Base-by-base conservation (phyloP, 495 filamentous ascomycete species). In the Hypoxylon lenormandii region DNA sequence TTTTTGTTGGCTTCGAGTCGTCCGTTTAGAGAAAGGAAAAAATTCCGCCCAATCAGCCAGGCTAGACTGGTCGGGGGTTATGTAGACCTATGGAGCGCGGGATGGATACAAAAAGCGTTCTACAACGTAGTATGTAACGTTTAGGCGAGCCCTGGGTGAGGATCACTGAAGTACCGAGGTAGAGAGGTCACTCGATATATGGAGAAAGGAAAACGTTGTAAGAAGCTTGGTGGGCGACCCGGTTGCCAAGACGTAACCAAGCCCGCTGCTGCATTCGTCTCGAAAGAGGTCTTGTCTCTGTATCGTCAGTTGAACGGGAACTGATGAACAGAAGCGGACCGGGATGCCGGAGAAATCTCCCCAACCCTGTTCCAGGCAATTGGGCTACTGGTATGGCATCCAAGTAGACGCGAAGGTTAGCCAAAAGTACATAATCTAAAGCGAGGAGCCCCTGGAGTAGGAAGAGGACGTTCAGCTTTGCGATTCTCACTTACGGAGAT, bases 121-220 rank as follows among this genome's bases (percentile, higher is more conserved):
- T 66, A 71, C 68, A 62, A 71, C 62, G 68, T 71, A 63, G 68
- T 66, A 71, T 71, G 62, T 63, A 71, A 71, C 68, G 62, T 71
- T 71, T 53, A 60, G 68, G 58, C 62, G 63, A 48, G 51, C 58
- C 46, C 49, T 33, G 30, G 61, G 47, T 49, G 62, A 66, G 68
- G 52, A 63, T 66, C 62, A 53, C 45, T 45, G 51, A 63, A 62
- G 68, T 66, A 71, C 68, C 68, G 68, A 71, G 58, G 62, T 58
- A 58, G 22, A 58, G 22, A 19, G 49, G 45, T 59, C 51, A 21
- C 22, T 63, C 18, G 52, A 66, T 62, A 50, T 71, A 71, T 63
- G 68, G 68, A 49, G 33, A 66, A 33, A 62, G 60, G 38, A 40
- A 43, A 30, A 59, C 62, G 58, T 36, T 45, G 53, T 66, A 54